A percentile compares a stretch with the other conserved stretches of the same genome.
phyloP scores from a whole-genome alignment of 2,329 filamentous ascomycete species.

The Sclerotinia subarctica region DNA sequence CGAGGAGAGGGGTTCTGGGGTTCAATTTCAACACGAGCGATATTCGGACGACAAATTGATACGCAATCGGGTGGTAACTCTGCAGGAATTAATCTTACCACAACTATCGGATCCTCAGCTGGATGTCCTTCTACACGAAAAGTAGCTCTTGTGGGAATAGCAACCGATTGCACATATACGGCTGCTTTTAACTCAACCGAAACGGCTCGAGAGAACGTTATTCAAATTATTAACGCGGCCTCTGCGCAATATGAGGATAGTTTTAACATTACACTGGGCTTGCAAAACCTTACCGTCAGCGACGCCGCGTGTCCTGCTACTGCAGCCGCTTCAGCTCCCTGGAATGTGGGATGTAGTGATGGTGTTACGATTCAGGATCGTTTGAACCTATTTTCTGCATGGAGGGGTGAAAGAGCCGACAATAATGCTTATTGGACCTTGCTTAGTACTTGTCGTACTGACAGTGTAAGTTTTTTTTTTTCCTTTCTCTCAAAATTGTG shows the following conservation, averaged over 20 bases:
- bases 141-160: slow-evolving; percentile 87
- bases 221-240: slow-evolving; percentile 79
- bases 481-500: not conserved
- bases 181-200: slow-evolving; percentile 63
- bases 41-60: slow-evolving; percentile 75
- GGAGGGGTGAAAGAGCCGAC: slow-evolving; percentile 77
- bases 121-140: slow-evolving; percentile 89
- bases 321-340: slow-evolving; percentile 64
- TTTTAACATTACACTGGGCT: slow-evolving; percentile 91
- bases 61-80: slow-evolving; percentile 69
- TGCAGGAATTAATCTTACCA: slow-evolving; percentile 73
- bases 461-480: slow-evolving; percentile 44
- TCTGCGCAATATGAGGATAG: slow-evolving; percentile 84
- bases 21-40: slow-evolving; percentile 57
- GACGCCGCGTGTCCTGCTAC: slow-evolving; percentile 71
- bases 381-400: slow-evolving; percentile 81
- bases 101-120: slow-evolving; percentile 73
- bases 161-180: slow-evolving; percentile 89
- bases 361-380: slow-evolving; percentile 68
- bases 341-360: slow-evolving; percentile 75
- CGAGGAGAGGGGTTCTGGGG: slow-evolving; percentile 54
- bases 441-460: slow-evolving; percentile 70
- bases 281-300: slow-evolving; percentile 80
- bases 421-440: slow-evolving; percentile 88
- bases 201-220: slow-evolving; percentile 70